A percentile compares a stretch with the other conserved stretches of the same genome.
These are phyloP conservation scores for Mortierella sp. DNA, from an alignment of 371 early-diverging fungal genomes.

Conservation along the genomic window DNA sequence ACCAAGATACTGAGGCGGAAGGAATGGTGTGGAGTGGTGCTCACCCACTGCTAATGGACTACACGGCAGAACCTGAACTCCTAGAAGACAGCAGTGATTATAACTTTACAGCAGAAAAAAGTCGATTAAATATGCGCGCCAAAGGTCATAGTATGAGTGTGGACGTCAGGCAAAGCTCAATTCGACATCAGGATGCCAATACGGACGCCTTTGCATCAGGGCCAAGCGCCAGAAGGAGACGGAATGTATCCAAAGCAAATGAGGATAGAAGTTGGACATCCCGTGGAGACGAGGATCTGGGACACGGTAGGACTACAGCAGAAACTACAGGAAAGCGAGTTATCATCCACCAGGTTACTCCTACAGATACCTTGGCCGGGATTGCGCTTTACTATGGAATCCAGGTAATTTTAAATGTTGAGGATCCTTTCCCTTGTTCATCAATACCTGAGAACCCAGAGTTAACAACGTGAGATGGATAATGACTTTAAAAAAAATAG, in stretches of 20 bases:
- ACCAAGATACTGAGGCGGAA: constrained; percentile 7
- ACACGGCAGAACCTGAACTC: constrained; percentile 32
- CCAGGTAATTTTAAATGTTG: constrained; percentile 35
- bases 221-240: constrained; percentile 21
- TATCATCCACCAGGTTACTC: constrained; percentile 56
- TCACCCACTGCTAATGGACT: constrained; percentile 43
- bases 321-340: constrained; percentile 40
- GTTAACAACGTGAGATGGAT: neutral
- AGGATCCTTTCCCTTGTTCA: neutral
- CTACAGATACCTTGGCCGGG: constrained; percentile 58
- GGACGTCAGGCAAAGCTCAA: constrained; percentile 6
- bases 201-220: constrained; percentile 1
- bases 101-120: neutral
- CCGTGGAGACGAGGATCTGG: neutral
- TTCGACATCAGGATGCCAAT: neutral
- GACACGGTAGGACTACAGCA: neutral
- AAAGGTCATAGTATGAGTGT: constrained; percentile 49
- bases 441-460: too few relatives aligned
- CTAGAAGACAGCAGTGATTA: constrained; percentile 14
- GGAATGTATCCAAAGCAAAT: constrained; percentile 16
- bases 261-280: constrained; percentile 11
- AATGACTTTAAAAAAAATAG: constrained; percentile 20
- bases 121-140: constrained; percentile 1
- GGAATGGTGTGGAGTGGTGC: constrained; percentile 34
- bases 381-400: constrained; percentile 60